These are phyloP conservation scores for Isabelozyma rhagii DNA, from an alignment of 805 yeast species.

Conservation along the genomic window DNA sequence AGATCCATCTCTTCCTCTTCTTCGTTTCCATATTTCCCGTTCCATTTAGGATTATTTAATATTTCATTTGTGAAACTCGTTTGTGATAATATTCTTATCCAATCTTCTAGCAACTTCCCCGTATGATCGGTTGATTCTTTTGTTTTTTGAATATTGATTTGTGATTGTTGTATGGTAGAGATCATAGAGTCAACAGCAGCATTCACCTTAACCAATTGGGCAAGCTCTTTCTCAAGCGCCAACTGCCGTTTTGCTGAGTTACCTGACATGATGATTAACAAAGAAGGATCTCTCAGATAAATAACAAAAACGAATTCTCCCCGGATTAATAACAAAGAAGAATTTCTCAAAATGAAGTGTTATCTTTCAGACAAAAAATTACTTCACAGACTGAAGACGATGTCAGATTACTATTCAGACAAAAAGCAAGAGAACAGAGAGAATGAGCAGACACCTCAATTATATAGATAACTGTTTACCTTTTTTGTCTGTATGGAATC, in stretches of 20 bases:
- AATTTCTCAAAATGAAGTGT: no score
- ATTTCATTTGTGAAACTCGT: conserved; percentile 52
- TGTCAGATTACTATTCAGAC: no score
- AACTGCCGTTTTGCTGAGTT: conserved; percentile 1
- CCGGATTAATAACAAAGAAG: no score
- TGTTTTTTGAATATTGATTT: conserved; percentile 24
- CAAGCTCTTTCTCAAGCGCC: conserved; percentile 28
- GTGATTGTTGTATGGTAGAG: conserved; percentile 23
- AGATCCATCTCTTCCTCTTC: conserved; percentile 13
- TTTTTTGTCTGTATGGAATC: no score
- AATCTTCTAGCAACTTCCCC: conserved; percentile 50
- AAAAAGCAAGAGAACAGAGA: no score
- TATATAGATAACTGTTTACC: no score
- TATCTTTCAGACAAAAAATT: no score
- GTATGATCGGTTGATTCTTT: conserved; percentile 47
- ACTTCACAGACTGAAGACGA: no score
- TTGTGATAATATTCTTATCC: conserved; percentile 63
- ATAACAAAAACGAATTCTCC: no score
- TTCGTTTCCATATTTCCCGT: conserved; percentile 22
- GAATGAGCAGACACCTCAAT: no score
- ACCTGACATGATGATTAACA: no score
- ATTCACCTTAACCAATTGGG: conserved; percentile 30
- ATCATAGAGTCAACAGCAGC: conserved; percentile 26
- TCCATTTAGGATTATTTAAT: conserved; percentile 42
- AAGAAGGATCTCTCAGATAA: no score